Percentiles rank a stretch among this genome's conserved stretches.
These are phyloP conservation scores for Leucogyrophana mollusca DNA, from an alignment of 768 basidiomycete species.

Conservation along the genomic window DNA sequence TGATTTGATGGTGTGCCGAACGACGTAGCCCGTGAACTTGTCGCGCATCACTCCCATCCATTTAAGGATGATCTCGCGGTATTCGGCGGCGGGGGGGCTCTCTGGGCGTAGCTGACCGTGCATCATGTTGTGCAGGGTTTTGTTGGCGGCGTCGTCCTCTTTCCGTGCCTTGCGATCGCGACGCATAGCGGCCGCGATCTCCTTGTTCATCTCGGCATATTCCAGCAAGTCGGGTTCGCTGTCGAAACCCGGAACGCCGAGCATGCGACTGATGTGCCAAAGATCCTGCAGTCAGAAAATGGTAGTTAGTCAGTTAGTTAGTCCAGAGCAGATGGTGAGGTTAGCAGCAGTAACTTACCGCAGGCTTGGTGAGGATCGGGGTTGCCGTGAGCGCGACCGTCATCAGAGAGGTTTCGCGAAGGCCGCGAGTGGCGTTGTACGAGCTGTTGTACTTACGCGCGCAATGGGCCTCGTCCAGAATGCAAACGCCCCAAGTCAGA, in stretches of 20 bases:
- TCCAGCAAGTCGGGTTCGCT: neutral
- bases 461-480: neutral
- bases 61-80: too few relatives aligned
- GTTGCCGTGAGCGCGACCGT: neutral
- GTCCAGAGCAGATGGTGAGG: too few relatives aligned
- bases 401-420: neutral
- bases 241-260: neutral
- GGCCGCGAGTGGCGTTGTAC: neutral
- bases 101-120: too few relatives aligned
- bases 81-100: too few relatives aligned
- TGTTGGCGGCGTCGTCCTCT: too few relatives aligned
- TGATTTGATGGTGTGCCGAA: conserved; percentile 4
- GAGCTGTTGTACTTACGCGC: neutral
- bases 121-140: too few relatives aligned
- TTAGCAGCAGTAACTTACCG: too few relatives aligned
- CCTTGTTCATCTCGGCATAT: neutral
- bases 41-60: conserved; percentile 8
- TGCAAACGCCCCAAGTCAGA: neutral
- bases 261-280: neutral
- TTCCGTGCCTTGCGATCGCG: neutral
- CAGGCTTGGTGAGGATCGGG: neutral
- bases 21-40: neutral
- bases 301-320: too few relatives aligned
- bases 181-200: neutral
- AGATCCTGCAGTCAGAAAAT: neutral